These are phyloP conservation scores for Aureobasidium melanogenum DNA, from an alignment of 2,329 filamentous ascomycete species.

Conservation along the genomic window DNA sequence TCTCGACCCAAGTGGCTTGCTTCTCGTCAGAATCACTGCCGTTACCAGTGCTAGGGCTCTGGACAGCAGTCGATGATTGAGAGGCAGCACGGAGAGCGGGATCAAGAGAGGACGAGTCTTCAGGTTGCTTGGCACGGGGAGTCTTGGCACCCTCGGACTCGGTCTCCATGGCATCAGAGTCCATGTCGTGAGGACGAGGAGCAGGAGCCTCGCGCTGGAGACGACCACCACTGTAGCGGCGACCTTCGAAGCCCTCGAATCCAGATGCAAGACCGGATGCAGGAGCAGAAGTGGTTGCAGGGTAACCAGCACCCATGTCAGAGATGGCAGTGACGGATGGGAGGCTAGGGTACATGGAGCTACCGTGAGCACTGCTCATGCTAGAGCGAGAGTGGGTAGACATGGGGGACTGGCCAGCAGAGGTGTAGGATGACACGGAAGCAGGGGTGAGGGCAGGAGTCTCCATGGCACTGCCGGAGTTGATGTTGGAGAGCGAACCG, in stretches of 20 bases:
- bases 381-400: conserved; percentile 54
- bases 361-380: conserved; percentile 43
- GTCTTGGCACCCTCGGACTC: conserved; percentile 30
- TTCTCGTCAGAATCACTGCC: conserved; percentile 32
- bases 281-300: conserved; percentile 56
- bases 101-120: conserved; percentile 25
- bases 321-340: conserved; percentile 61
- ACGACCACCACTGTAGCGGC: conserved; percentile 53
- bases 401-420: conserved; percentile 65
- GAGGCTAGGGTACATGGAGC: conserved; percentile 66
- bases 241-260: conserved; percentile 52
- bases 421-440: conserved; percentile 64
- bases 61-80: conserved; percentile 15
- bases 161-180: conserved; percentile 31
- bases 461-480: conserved; percentile 42
- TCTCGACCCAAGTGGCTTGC: conserved; percentile 53
- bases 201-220: conserved; percentile 46
- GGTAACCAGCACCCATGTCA: conserved; percentile 47
- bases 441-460: conserved; percentile 71
- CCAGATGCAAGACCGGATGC: conserved; percentile 60
- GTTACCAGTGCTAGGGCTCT: conserved; percentile 18
- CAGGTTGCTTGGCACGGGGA: conserved; percentile 27
- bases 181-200: conserved; percentile 33
- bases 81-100: conserved; percentile 27
- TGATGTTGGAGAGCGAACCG: conserved; percentile 26